Base-by-base conservation (phyloP, 106 monocot genomes). In the Allium fistulosum region DNA sequence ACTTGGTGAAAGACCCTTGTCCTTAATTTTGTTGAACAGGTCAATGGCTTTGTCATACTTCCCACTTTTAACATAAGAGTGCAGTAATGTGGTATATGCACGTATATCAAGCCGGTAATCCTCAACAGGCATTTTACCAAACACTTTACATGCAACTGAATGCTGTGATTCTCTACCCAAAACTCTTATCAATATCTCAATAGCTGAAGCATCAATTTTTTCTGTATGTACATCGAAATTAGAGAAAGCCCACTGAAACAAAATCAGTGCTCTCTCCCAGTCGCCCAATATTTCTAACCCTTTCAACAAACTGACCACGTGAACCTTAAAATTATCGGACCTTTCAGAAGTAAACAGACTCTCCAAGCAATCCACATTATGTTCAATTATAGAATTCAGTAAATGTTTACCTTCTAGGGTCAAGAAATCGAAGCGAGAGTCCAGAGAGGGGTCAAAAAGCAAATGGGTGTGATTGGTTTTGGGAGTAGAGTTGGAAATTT, bases 11-110 rank as follows among this genome's bases (percentile, higher is more conserved):
- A 92, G 68, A 4, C 88, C 88, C 46, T 75, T 79, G 17, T 55
- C 62, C 68, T 87, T 90, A 3, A 94, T 78, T 50, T 75, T 58
- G 52, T 57, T 63, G 17, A 94, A 94, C 74, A 94, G 62, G 9
- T 59, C 73, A 7, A 94, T 51, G 8, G 87, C 94, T 28, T 55
- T 64, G 3, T 68, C 62, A 26, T 79, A 90, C 74, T 58, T 71
- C 17, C 81, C 79, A 0, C 81, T 48, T 26, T 80, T 75, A 17
- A 76, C 62, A 17, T 78, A 85, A 6, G 85, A 76, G 61, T 91
- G 87, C 37, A 95, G 79, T 1, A 95, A 57, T 0, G 88, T 91
- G 0, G 94, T 95, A 77, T 95, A 95, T 12, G 94, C 83, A 52
- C 91, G 83, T 37, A 92, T 72, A 48, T 89, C 84, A 7, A 89